These are phyloP conservation scores for Botrytis paeoniae DNA, from an alignment of 2,329 filamentous ascomycete species.

Conservation along the genomic window DNA sequence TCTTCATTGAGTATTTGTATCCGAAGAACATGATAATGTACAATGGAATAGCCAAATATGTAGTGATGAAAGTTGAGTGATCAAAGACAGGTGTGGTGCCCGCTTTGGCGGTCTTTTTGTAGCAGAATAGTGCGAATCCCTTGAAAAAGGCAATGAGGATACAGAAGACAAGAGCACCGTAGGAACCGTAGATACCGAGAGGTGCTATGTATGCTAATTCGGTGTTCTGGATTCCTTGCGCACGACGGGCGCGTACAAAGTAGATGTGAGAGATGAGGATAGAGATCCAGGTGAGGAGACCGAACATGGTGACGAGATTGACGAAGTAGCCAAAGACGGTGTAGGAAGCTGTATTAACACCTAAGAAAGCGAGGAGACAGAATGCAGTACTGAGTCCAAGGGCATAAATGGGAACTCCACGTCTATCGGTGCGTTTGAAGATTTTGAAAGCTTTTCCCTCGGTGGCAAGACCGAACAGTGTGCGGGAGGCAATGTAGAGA, in stretches of 20 bases:
- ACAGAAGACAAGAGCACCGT: conserved; percentile 67
- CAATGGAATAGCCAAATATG: conserved; percentile 61
- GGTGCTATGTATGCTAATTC: conserved; percentile 66
- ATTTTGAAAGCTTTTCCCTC: conserved; percentile 62
- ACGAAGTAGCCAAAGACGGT: conserved; percentile 70
- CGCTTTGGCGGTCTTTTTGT: conserved; percentile 27
- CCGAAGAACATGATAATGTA: conserved; percentile 59
- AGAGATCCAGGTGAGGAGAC: conserved; percentile 37
- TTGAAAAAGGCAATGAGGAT: conserved; percentile 75
- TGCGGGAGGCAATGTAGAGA: conserved; percentile 65
- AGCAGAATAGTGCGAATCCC: conserved; percentile 70
- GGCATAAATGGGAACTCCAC: conserved; percentile 49
- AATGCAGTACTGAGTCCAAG: conserved; percentile 49
- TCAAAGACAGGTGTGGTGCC: conserved; percentile 55
- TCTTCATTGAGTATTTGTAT: conserved; percentile 48
- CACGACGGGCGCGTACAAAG: conserved; percentile 61
- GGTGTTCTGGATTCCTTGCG: conserved; percentile 56
- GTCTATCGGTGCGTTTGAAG: conserved; percentile 56
- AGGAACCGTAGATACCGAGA: conserved; percentile 68
- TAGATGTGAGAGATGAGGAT: conserved; percentile 64
- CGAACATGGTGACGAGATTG: conserved; percentile 54
- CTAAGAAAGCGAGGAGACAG: conserved; percentile 66
- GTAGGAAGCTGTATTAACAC: conserved; percentile 55
- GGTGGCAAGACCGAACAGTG: conserved; percentile 65
- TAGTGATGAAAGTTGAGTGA: conserved; percentile 63